Evolutionary conservation across 768 basidiomycete species (phyloP).

Genomic region (Hypholoma fasciculare): DNA sequence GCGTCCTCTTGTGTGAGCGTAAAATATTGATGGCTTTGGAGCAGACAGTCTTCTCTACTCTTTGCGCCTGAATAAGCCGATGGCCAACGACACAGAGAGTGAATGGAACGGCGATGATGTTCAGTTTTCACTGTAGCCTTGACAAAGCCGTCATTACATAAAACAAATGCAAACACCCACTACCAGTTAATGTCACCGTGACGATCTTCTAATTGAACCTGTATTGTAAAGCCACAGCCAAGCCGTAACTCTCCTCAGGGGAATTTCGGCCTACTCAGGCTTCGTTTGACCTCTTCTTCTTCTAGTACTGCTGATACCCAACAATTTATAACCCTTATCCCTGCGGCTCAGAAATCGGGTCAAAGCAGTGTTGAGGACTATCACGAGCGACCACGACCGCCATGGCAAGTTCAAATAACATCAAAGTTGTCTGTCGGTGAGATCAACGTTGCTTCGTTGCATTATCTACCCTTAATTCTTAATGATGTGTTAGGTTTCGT

Average conservation of each 20-base stretch:
- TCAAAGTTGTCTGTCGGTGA: slow-evolving; percentile 99
- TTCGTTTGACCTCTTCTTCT: background rate
- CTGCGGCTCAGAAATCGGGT: background rate
- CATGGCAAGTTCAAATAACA: slow-evolving; percentile 82
- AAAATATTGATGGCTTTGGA: too few species aligned
- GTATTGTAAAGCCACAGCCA: background rate
- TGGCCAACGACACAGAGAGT: too few species aligned
- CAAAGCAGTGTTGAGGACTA: background rate
- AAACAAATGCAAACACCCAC: slow-evolving; percentile 20
- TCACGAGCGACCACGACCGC: slow-evolving; percentile 19
- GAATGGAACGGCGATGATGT: too few species aligned
- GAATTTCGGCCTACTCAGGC: background rate
- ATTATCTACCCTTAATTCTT: slow-evolving; percentile 3
- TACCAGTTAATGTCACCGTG: background rate
- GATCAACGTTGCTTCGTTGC: slow-evolving; percentile 27
- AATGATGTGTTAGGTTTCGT: slow-evolving; percentile 68
- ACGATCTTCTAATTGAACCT: slow-evolving; percentile 12
- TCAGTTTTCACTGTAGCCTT: too few species aligned
- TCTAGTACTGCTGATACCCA: background rate
- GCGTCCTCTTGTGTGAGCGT: too few species aligned
- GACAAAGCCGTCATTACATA: background rate
- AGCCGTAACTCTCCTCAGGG: background rate
- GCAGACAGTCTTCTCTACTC: too few species aligned
- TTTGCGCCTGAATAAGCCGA: too few species aligned
- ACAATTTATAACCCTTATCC: background rate